A percentile compares a stretch with the other conserved stretches of the same genome.
These are phyloP conservation scores for Sphagnum magellanicum DNA, from an alignment of 228 moss, liverwort and hornwort genomes.

Conservation along the genomic window DNA sequence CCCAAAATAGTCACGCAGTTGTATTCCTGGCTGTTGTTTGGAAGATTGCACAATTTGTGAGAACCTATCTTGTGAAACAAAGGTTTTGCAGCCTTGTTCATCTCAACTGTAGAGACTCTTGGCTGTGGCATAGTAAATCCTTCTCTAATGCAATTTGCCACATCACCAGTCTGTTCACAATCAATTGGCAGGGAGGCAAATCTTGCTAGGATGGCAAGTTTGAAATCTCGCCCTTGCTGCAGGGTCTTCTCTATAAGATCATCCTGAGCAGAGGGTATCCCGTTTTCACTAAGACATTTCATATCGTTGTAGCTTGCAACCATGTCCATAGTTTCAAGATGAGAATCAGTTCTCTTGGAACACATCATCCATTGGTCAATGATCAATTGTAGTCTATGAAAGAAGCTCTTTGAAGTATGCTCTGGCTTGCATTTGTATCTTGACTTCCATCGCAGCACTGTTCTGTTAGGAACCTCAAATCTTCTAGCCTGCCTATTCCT, in stretches of 20 bases:
- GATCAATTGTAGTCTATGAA: neutral
- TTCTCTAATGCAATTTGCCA: neutral
- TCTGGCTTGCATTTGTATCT: slow-evolving; percentile 4
- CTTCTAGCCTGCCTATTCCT: neutral
- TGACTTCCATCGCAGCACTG: neutral
- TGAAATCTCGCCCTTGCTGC: neutral
- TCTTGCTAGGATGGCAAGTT: slow-evolving; percentile 3
- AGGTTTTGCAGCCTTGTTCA: neutral
- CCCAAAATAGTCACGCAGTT: neutral
- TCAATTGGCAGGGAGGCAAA: slow-evolving; percentile 1
- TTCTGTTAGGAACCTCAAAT: neutral
- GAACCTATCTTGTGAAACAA: neutral
- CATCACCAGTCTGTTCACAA: neutral
- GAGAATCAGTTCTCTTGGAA: no score
- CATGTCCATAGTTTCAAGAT: neutral
- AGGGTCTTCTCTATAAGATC: no score
- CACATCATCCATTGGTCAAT: slow-evolving; percentile 4
- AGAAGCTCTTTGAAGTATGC: neutral
- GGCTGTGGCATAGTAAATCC: neutral
- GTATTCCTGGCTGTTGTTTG: neutral
- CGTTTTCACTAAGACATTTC: neutral
- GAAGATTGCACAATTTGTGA: neutral
- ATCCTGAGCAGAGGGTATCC: neutral
- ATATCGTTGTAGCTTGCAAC: neutral
- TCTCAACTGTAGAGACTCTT: neutral